Conservation (phyloP, 75 land plant species). For the Ceratopteris richardii region DNA sequence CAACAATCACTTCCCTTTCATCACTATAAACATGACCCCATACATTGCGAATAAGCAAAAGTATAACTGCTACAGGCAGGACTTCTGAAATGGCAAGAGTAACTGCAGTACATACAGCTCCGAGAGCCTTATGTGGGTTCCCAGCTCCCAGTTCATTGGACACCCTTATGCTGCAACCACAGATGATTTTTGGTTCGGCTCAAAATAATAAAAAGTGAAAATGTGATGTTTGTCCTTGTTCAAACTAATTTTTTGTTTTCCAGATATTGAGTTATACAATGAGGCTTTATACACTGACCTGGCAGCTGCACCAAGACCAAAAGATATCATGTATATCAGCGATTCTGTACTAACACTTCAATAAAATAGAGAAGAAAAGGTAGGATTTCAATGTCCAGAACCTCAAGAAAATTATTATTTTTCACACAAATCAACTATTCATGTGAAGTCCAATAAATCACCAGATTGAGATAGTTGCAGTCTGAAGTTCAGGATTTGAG, state of each 20-base stretch:
- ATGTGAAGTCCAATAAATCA: too few relatives aligned
- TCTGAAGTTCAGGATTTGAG: conserved; percentile 63
- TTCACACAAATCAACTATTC: too few relatives aligned
- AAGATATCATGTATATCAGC: conserved; percentile 33
- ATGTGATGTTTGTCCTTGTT: neutral
- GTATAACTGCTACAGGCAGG: conserved; percentile 16
- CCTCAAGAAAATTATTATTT: too few relatives aligned
- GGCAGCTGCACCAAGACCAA: conserved; percentile 44
- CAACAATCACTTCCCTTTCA: conserved; percentile 54
- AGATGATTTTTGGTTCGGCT: too few relatives aligned
- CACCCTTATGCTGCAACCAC: conserved; percentile 57
- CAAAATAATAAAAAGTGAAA: conserved; percentile 2
- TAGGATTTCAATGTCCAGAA: too few relatives aligned
- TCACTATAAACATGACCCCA: conserved; percentile 66
- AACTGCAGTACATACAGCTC: conserved; percentile 34
- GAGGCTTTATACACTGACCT: too few relatives aligned
- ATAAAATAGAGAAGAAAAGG: too few relatives aligned
- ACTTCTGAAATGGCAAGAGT: conserved; percentile 37
- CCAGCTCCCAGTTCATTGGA: conserved; percentile 75
- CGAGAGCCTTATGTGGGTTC: conserved; percentile 40
- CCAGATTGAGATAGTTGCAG: conserved; percentile 63
- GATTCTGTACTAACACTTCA: neutral
- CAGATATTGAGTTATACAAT: neutral
- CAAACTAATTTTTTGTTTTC: neutral
- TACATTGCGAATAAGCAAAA: conserved; percentile 31